Percentiles rank a stretch among this genome's conserved stretches.
Conservation (phyloP, 164 flowering plant genomes). For the Umbilicus rupestris region DNA sequence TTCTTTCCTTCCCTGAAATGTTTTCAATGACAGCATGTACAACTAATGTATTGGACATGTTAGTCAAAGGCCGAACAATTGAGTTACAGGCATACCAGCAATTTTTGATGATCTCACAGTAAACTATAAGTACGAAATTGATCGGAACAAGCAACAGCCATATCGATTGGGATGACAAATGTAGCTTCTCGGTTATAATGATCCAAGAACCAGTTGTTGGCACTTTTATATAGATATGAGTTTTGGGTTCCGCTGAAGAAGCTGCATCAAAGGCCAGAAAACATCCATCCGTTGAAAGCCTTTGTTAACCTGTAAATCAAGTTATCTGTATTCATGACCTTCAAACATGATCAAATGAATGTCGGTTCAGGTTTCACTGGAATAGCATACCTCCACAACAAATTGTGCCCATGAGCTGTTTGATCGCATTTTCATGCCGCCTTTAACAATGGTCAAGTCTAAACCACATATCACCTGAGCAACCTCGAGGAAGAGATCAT, state of each 20-base stretch:
- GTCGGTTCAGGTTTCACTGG: background rate
- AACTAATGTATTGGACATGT: constrained; percentile 1
- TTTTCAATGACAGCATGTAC: background rate
- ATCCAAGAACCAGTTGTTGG: background rate
- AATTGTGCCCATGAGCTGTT: constrained; percentile 58
- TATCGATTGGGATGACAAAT: too few relatives aligned
- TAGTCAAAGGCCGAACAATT: background rate
- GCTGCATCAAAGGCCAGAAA: constrained; percentile 76
- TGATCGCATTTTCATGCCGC: constrained; percentile 40
- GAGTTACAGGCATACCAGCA: background rate
- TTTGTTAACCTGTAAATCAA: constrained; percentile 33
- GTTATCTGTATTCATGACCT: background rate
- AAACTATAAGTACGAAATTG: background rate
- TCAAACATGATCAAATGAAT: background rate
- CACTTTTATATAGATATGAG: constrained; percentile 24
- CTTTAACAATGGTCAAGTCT: constrained; percentile 60
- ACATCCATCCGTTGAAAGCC: constrained; percentile 67
- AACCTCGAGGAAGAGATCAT: constrained; percentile 59
- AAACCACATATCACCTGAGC: constrained; percentile 56
- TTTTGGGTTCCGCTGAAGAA: constrained; percentile 34
- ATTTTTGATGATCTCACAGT: background rate
- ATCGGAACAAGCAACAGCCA: background rate
- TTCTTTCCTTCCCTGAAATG: too few relatives aligned
- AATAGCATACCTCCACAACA: constrained; percentile 54
- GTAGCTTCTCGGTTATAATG: background rate